These are phyloP conservation scores for Penicillium carneum DNA, from an alignment of 2,329 filamentous ascomycete species.

Conservation along the genomic window DNA sequence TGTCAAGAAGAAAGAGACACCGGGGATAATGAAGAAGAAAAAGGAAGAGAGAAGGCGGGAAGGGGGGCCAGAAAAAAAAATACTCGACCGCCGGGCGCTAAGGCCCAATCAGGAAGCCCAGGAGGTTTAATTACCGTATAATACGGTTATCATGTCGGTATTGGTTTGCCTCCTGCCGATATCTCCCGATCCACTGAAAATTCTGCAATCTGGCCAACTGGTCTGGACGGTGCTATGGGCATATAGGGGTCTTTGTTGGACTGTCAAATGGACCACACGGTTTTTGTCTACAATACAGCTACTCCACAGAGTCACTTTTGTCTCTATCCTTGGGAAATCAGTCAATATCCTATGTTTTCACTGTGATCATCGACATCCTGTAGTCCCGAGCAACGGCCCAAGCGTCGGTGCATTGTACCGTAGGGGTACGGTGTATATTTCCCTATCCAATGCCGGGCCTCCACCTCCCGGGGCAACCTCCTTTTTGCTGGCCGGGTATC, in stretches of 20 bases:
- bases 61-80: constrained; percentile 47
- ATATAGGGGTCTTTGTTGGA: background rate
- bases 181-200: constrained; percentile 47
- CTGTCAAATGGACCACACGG: background rate
- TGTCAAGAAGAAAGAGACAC: constrained; percentile 46
- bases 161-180: constrained; percentile 39
- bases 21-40: constrained; percentile 47
- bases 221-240: background rate
- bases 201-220: constrained; percentile 26
- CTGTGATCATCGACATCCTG: constrained; percentile 7
- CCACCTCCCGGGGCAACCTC: constrained; percentile 37
- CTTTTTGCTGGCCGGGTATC: constrained; percentile 42
- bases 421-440: constrained; percentile 34
- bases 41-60: constrained; percentile 52
- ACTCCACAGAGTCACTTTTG: background rate
- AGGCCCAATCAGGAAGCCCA: constrained; percentile 36
- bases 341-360: background rate
- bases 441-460: constrained; percentile 33
- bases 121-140: constrained; percentile 17
- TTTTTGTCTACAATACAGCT: background rate
- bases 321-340: background rate
- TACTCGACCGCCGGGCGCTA: constrained; percentile 47
- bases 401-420: constrained; percentile 23
- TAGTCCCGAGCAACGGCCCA: constrained; percentile 38
- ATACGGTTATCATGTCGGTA: constrained; percentile 25